These are phyloP conservation scores for Trypanosoma scelopori DNA, from an alignment of 208 protist genomes.

Conservation along the genomic window DNA sequence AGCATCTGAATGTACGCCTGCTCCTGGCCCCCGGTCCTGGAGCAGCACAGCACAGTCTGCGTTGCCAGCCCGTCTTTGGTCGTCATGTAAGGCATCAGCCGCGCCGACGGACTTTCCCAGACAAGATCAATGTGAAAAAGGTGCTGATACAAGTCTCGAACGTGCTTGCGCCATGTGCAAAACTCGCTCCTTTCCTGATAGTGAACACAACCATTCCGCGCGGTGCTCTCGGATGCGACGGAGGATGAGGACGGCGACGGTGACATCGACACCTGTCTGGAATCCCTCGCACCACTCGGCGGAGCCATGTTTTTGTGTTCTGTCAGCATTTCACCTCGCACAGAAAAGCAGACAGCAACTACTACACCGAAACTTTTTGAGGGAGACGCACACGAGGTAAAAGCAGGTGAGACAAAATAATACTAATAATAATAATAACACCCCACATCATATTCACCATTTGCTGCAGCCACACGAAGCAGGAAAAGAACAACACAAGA, in stretches of 20 bases:
- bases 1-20: slow-evolving; percentile 87
- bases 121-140: slow-evolving; percentile 87
- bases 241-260: neutral
- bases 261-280: neutral
- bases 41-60: slow-evolving; percentile 75
- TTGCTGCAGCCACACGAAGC: neutral
- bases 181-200: slow-evolving; percentile 81
- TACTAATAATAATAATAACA: no score
- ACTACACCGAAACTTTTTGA: no score
- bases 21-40: slow-evolving; percentile 78
- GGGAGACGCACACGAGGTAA: neutral
- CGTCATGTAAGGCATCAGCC: slow-evolving; percentile 84
- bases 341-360: neutral
- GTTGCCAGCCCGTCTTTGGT: slow-evolving; percentile 53
- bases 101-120: slow-evolving; percentile 77
- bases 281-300: neutral
- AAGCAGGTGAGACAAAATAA: neutral
- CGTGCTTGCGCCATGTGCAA: slow-evolving; percentile 89
- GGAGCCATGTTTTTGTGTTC: neutral
- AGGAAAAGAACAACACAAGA: slow-evolving; percentile 3
- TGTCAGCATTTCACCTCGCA: neutral
- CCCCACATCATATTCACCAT: neutral
- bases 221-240: slow-evolving; percentile 21
- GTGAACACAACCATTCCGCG: slow-evolving; percentile 17
- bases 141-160: slow-evolving; percentile 82